These are phyloP conservation scores for Aspergillus sp. DNA, from an alignment of 2,329 filamentous ascomycete species.

Conservation along the genomic window DNA sequence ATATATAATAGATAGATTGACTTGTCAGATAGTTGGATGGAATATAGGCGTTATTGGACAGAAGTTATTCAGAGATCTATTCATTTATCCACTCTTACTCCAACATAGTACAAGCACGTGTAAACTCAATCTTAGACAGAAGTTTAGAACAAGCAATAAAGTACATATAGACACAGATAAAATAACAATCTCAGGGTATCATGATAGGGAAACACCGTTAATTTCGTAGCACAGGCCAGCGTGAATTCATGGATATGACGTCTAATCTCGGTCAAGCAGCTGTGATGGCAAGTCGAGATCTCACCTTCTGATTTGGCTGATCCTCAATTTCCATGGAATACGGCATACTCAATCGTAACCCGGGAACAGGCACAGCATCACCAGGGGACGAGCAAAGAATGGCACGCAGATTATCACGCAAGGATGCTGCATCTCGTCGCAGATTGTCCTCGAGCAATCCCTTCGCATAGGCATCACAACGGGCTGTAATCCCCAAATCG, in stretches of 20 bases:
- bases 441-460: conserved; percentile 22
- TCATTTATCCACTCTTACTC: conserved; percentile 2
- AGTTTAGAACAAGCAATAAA: no score
- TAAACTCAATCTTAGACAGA: no score
- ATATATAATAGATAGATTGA: no score
- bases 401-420: conserved; percentile 21
- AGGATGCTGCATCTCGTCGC: conserved; percentile 17
- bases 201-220: no score
- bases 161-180: no score
- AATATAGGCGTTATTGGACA: no score
- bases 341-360: conserved; percentile 1
- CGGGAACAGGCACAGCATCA: not conserved
- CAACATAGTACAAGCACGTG: no score
- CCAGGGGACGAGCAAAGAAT: conserved; percentile 19
- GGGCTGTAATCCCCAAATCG: conserved; percentile 29
- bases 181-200: no score
- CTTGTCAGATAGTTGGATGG: no score
- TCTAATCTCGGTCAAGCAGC: conserved; percentile 16
- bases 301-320: not conserved
- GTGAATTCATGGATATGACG: conserved; percentile 1
- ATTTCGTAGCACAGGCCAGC: no score
- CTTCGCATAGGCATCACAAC: conserved; percentile 25
- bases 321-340: not conserved
- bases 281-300: conserved; percentile 23
- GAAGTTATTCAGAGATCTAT: conserved; percentile 1